Evolutionary conservation across 768 basidiomycete species (phyloP), one percentile per base, ranked within the genome.

Genomic region (Lactarius hengduanensis): DNA sequence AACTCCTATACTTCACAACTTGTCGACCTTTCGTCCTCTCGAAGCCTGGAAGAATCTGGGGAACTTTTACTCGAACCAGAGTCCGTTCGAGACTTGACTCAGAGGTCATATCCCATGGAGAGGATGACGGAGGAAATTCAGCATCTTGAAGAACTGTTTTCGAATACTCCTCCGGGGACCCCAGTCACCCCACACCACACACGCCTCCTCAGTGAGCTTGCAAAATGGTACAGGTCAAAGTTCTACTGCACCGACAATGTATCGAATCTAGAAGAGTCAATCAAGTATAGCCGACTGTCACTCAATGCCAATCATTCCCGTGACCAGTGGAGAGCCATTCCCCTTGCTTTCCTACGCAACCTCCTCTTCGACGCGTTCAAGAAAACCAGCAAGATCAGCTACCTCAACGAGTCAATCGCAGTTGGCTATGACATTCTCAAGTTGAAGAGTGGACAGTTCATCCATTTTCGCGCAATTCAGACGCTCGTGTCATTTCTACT

Each of bases 361-460:
- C 2, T 11, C 15, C 32, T n/a, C 26, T 26, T 26, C 26, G 26
- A 26, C 6, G 56, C 62, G 0, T 63, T 57, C 30, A 1, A 22
- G 10, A n/a, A 11, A 1, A 47, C 43, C 8, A 11, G 28, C 1
- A 47, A 16, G 6, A 20, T 9, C 9, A 56, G 36, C 9, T 57
- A 63, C 36, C 62, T 63, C 22, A 15, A 57, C 3, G 56, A 45
- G 10, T 63, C 62, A 13, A 47, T 63, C 18, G 10, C 43, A 2
- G 9, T 36, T 3, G 22, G 26, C 26, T 43, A 22, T 38, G 22
- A 20, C 3, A 4, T 43, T 7, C 62, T 63, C 34, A 2, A 26
- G 3, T 50, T 26, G 47, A 26, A 6, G 13, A 6, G 11, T 26
- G 4, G 4, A 13, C 47, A 5, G 11, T 0, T 11, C 22, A 1